Evolutionary conservation across 164 flowering plant species (phyloP), one percentile per base, ranked within the genome.

Genomic region (Stephania cephalantha): DNA sequence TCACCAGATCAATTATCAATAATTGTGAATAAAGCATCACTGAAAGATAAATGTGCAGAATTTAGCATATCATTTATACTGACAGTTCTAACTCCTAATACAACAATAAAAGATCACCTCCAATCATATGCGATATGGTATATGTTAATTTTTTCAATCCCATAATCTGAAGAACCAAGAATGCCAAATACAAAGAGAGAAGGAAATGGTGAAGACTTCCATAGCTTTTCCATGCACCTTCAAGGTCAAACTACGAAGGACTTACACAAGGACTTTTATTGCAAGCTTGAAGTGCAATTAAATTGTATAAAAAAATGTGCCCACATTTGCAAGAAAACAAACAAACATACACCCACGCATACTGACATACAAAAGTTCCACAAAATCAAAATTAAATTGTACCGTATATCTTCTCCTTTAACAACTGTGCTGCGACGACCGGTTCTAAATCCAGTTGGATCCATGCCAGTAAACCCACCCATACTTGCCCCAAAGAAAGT

Each of bases 351-450:
- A 50, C 15, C 15, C 11, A 10, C 12, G 0, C 55, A 50, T 10
- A 10, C 15, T 10, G 11, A 50, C 15, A 50, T 48, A 8, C 12
- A 48, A 48, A 48, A 48, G 53, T 48, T 48, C 12, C 53, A 25
- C 25, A 25, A 25, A 25, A 25, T 35, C 55, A 50, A 15, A 50
- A 50, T 7, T 10, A 50, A 15, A 10, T 50, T 50, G 55, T 50
- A 95, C 99, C 99, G 93, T 65, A 91, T 78, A 78, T 95, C 99
- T 80, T 93, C 99, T 70, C 99, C 99, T 82, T 90, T 93, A 15
- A 89, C 79, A 77, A 88, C 88, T 73, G 92, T 85, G 76, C 83
- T 75, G 58, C 93, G 95, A 20, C 90, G 91, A 8, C 90, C 79
- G 30, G 91, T 86, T 81, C 93, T 77, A 72, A 89, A 93, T 58